phyloP scores from a whole-genome alignment of 1,139 yeast genomes.

The Sugiyamaella xylanicola region DNA sequence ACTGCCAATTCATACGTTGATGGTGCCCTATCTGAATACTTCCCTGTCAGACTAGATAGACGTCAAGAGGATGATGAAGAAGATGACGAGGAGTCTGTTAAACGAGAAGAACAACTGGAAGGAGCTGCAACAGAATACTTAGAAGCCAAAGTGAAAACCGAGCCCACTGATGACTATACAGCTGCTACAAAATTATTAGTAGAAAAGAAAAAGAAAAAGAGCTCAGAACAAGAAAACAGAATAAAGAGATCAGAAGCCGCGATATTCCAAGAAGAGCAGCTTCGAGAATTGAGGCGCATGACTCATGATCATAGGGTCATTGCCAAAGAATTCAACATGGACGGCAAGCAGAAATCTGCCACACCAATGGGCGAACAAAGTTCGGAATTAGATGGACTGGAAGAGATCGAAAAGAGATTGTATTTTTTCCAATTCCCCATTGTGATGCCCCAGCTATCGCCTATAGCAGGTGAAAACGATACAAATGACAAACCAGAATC shows the following conservation, averaged over 20 bases:
- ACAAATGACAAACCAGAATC: background rate
- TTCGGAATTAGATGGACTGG: conserved; percentile 39
- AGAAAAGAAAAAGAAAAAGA: conserved; percentile 1
- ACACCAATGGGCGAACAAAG: conserved; percentile 23
- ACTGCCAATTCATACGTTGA: conserved; percentile 29
- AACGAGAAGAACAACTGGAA: conserved; percentile 38
- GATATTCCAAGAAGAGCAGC: conserved; percentile 32
- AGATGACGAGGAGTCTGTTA: conserved; percentile 41
- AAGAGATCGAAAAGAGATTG: conserved; percentile 46
- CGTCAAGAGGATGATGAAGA: conserved; percentile 36
- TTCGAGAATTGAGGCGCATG: conserved; percentile 33
- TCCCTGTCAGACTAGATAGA: conserved; percentile 38
- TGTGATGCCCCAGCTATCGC: conserved; percentile 57
- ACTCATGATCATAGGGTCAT: conserved; percentile 35
- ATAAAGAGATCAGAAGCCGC: conserved; percentile 14
- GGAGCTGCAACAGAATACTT: conserved; percentile 21
- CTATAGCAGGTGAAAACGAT: background rate
- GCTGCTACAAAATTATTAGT: background rate
- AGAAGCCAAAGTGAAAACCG: conserved; percentile 27
- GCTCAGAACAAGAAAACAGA: background rate
- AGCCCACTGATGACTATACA: conserved; percentile 22
- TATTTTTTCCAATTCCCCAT: conserved; percentile 75
- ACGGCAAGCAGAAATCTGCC: conserved; percentile 16
- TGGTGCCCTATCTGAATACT: conserved; percentile 34
- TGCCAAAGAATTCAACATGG: conserved; percentile 36